Base-by-base conservation (phyloP, 805 yeast species). In the Yarrowia porcina region DNA sequence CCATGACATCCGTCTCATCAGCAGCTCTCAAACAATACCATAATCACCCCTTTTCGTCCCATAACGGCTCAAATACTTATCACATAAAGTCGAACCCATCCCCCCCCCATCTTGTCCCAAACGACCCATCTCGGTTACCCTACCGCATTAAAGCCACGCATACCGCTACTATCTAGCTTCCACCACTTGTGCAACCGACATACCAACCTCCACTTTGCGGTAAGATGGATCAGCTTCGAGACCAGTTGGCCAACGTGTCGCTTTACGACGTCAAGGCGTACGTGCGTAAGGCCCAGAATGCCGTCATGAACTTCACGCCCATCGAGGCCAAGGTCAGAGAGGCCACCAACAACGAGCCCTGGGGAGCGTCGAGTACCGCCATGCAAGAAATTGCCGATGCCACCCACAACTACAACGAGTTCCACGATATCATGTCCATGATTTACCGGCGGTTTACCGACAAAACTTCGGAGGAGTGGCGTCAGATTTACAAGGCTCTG, bases 301-400 rank as follows among this genome's bases (percentile, higher is more conserved):
- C 88, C 60, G 97, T 96, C 66, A 84, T 91, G 80, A 94, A 93
- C 76, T 86, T 90, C 74, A 89, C 97, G n/a, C 97, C 91, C 65
- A 90, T 90, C 87, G 99, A 94, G 76, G 87, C 96, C 47, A 91
- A 89, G 74, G 75, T 73, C 49, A 83, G 97, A 66, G 99, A 93
- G 76, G 98, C 98, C 54, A 94, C 99, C 57, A 94, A 94, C 75
- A 94, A 94, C 73, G 99, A 94, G 75, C 99, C 99, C 1, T 94
- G 99, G 99, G 99, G 99, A 9, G 93, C 97, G 2, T 84, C 96
- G 3, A 82, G 93, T 1, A 83, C 96, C 2, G 77, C 89, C 71
- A 94, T 94, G 99, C 89, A 90, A 66, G 94, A 92, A 72, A 94
- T 94, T 68, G 94, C 98, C 3, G 88, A 91, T 36, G 97, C 96